Base-by-base conservation (phyloP, 345 rosid genomes). In the Melaleuca alternifolia region DNA sequence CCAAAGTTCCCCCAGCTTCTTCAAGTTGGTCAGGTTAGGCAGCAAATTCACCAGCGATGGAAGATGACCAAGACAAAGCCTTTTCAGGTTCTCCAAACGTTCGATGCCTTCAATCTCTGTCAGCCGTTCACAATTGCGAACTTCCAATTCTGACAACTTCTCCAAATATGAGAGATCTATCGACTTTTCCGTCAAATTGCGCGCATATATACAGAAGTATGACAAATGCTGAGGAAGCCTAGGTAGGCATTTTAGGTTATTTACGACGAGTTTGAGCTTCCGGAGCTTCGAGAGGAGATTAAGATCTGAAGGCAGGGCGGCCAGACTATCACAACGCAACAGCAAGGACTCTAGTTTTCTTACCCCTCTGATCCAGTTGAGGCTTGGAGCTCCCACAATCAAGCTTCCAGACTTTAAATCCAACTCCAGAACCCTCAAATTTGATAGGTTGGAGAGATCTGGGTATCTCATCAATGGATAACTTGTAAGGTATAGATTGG, bases 211-310 rank as follows among this genome's bases (percentile, higher is more conserved):
- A 10, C 0, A 0, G 3, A 24, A 5, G 28, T 0, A 11, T 24
- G 62, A 57, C 30, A 57, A 57, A 57, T 57, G 24, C 30, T 26
- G 15, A 7, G 62, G 30, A 26, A 57, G 30, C 30, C 6, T 56
- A 26, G 62, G 62, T 57, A 57, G 15, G 62, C 28, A 10, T 56
- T 24, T 28, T 24, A 10, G 61, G 6, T 2, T 24, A 4, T 56
- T 1, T 56, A 4, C 28, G 1, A 1, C 0, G 28, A 56, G 61
- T 0, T 0, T 1, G 0, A 56, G 61, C 0, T 24, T 2, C 28
- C 13, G 10, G 1, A 24, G 61, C 61, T 23, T 56, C 6, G 28
- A 24, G 24, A 56, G 14, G 61, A 56, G 61, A 56, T 10, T 24
- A 23, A 56, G 4, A 56, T 24, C 14, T 10, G 61, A 56, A 56